phyloP scores from a whole-genome alignment of 768 basidiomycete genomes.

The Xerocomellus chrysenteron region DNA sequence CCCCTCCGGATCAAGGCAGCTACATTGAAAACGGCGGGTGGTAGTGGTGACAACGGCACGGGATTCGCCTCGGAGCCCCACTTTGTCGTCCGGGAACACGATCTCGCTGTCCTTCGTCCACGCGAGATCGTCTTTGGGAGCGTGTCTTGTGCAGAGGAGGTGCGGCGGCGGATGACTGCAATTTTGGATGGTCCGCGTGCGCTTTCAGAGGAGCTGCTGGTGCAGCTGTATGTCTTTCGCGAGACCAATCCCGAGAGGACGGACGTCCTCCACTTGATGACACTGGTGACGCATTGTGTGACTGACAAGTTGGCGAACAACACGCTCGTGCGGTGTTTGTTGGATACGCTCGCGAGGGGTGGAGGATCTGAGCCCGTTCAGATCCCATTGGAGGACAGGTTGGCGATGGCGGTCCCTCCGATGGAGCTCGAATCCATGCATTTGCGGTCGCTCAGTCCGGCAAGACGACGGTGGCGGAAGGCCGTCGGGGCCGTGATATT shows the following conservation, averaged over 20 bases:
- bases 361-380: slow-evolving; percentile 1
- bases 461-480: slow-evolving; percentile 45
- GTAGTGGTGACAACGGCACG: neutral
- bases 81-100: slow-evolving; percentile 44
- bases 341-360: slow-evolving; percentile 38
- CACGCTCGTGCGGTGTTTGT: slow-evolving; percentile 43
- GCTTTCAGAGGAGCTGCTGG: slow-evolving; percentile 44
- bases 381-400: slow-evolving; percentile 36
- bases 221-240: slow-evolving; percentile 42
- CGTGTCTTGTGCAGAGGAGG: slow-evolving; percentile 37
- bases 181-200: slow-evolving; percentile 35
- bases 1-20: neutral
- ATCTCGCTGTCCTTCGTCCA: slow-evolving; percentile 31
- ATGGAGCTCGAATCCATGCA: slow-evolving; percentile 37
- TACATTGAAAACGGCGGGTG: neutral
- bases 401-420: slow-evolving; percentile 41
- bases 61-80: slow-evolving; percentile 13
- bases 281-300: slow-evolving; percentile 48
- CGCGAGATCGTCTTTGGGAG: slow-evolving; percentile 41
- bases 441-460: slow-evolving; percentile 29
- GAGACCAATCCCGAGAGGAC: slow-evolving; percentile 32
- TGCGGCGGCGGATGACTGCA: slow-evolving; percentile 24
- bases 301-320: slow-evolving; percentile 48
- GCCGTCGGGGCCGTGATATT: slow-evolving; percentile 42
- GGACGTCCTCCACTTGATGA: slow-evolving; percentile 41